Conservation (phyloP, 345 rosid species). For the Kandelia obovata region DNA sequence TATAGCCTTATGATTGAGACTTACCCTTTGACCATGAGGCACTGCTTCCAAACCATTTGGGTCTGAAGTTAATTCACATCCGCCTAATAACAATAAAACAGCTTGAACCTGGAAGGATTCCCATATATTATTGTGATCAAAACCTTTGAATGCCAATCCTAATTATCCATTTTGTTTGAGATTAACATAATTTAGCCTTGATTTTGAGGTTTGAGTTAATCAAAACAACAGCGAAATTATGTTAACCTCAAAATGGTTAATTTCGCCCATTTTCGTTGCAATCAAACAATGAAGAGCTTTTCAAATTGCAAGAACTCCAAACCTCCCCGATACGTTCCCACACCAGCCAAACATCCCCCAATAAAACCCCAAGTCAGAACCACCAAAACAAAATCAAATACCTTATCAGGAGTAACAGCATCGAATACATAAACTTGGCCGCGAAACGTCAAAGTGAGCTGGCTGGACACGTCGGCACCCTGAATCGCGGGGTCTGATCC, state of each 20-base stretch:
- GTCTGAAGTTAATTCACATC: constrained; percentile 63
- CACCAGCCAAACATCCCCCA: not conserved
- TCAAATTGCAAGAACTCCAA: too few relatives aligned
- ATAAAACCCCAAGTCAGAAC: constrained; percentile 1
- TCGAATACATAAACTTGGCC: constrained; percentile 91
- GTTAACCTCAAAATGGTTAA: not conserved
- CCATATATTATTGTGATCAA: not conserved
- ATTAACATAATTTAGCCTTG: not conserved
- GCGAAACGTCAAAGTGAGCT: constrained; percentile 81
- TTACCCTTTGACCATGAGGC: constrained; percentile 58
- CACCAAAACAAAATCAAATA: constrained; percentile 6
- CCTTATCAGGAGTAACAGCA: constrained; percentile 80
- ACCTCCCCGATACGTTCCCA: not conserved
- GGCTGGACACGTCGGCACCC: constrained; percentile 39
- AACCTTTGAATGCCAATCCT: not conserved
- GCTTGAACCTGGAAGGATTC: constrained; percentile 56
- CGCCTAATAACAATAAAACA: constrained; percentile 69
- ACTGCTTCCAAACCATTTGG: constrained; percentile 51
- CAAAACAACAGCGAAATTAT: not conserved
- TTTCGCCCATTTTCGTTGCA: too few relatives aligned
- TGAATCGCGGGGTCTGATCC: constrained; percentile 31
- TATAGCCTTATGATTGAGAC: not conserved
- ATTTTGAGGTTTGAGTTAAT: too few relatives aligned
- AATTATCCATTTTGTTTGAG: not conserved
- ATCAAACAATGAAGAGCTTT: too few relatives aligned